Conservation (phyloP, 139 green algal genomes). For the Nannochloris sp. region DNA sequence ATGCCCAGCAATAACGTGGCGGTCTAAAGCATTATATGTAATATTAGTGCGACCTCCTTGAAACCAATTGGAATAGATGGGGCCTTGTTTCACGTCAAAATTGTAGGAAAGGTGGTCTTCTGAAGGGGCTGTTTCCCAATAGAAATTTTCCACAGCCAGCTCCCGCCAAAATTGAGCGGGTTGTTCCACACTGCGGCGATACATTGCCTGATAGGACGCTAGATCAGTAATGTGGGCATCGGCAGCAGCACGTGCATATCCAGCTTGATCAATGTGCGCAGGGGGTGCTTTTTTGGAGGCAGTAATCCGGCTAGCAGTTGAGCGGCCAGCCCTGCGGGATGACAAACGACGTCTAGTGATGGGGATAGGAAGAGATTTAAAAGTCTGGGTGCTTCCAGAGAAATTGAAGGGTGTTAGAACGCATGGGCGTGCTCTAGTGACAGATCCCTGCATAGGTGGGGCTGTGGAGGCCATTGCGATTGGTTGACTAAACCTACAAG, state of each 20-base stretch:
- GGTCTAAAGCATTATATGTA: slow-evolving; percentile 60
- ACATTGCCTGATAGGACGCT: slow-evolving; percentile 20
- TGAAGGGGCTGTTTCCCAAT: slow-evolving; percentile 17
- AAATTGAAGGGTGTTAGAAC: too few relatives aligned
- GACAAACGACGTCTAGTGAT: too few relatives aligned
- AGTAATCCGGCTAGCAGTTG: too few relatives aligned
- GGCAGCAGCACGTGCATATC: background rate
- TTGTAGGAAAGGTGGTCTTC: slow-evolving; percentile 28
- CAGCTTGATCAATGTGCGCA: slow-evolving; percentile 3
- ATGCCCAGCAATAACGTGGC: slow-evolving; percentile 46
- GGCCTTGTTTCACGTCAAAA: slow-evolving; percentile 44
- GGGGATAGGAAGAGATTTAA: too few relatives aligned
- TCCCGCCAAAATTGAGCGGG: slow-evolving; percentile 23
- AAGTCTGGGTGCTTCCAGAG: too few relatives aligned
- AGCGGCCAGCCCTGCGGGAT: too few relatives aligned
- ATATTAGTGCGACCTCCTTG: slow-evolving; percentile 49
- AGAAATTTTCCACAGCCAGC: slow-evolving; percentile 15
- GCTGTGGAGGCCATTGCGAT: too few relatives aligned
- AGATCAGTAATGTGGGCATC: slow-evolving; percentile 10
- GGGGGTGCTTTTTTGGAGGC: background rate
- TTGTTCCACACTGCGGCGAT: slow-evolving; percentile 1
- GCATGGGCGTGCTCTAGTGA: too few relatives aligned
- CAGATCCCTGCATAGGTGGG: too few relatives aligned
- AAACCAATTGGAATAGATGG: slow-evolving; percentile 45
- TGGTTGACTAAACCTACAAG: too few relatives aligned